These are phyloP conservation scores for Perkinsus marinus DNA, from an alignment of 169 alveolate genomes.

Conservation along the genomic window DNA sequence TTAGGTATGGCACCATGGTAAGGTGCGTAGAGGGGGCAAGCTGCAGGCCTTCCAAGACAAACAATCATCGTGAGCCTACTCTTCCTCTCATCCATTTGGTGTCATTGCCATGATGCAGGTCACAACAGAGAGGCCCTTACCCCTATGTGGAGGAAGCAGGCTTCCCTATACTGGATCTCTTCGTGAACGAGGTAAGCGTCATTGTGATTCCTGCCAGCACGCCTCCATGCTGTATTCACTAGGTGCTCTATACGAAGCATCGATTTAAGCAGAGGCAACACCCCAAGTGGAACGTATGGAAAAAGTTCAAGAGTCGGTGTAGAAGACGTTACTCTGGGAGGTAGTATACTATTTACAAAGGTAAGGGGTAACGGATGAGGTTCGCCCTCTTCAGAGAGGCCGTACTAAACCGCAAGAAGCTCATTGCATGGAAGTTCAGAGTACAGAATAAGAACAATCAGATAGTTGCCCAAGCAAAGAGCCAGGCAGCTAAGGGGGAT, in stretches of 20 bases:
- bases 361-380: neutral
- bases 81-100: neutral
- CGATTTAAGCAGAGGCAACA: neutral
- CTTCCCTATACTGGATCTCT: neutral
- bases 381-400: neutral
- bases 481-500: neutral
- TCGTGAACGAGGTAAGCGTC: neutral
- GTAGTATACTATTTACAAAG: neutral
- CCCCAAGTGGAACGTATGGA: neutral
- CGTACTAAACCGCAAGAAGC: neutral
- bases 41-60: neutral
- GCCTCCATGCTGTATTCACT: neutral
- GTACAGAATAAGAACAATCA: neutral
- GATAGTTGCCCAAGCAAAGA: neutral
- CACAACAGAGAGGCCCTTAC: neutral
- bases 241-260: neutral
- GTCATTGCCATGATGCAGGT: neutral
- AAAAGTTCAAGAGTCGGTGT: neutral
- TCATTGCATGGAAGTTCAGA: neutral
- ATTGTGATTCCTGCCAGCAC: neutral
- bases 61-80: neutral
- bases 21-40: neutral
- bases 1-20: neutral
- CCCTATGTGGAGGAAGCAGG: neutral
- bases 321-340: neutral